These are phyloP conservation scores for Curvularia eragrostidis DNA, from an alignment of 2,329 filamentous ascomycete species.

Conservation along the genomic window DNA sequence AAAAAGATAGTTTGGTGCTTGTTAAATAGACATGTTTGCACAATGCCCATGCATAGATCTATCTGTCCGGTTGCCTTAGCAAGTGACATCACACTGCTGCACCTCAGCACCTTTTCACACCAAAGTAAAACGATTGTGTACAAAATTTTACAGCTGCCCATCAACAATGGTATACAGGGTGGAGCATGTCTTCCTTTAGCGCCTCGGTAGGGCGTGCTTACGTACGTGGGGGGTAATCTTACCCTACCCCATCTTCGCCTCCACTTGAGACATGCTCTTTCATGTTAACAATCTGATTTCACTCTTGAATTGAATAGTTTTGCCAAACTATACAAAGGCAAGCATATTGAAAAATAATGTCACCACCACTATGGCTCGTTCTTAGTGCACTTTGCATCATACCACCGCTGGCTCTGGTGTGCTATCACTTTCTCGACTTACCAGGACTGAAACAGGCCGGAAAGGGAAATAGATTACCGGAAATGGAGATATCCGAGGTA, in stretches of 20 bases:
- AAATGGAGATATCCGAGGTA: slow-evolving; percentile 39
- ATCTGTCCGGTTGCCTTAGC: neutral
- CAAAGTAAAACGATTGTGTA: neutral
- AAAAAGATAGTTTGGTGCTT: neutral
- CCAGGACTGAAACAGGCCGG: slow-evolving; percentile 16
- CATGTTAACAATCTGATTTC: too few species aligned
- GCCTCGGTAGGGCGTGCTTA: slow-evolving; percentile 8
- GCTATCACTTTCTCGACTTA: slow-evolving; percentile 29
- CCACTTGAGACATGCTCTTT: too few species aligned
- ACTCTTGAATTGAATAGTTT: neutral
- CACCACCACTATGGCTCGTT: slow-evolving; percentile 30
- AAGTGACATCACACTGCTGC: neutral
- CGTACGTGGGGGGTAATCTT: neutral
- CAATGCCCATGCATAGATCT: neutral
- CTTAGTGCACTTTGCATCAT: slow-evolving; percentile 30
- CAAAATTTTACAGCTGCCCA: neutral
- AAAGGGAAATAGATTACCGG: neutral
- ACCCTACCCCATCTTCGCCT: neutral
- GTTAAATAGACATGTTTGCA: neutral
- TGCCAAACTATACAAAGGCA: neutral
- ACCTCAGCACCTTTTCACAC: neutral
- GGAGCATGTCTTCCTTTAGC: neutral
- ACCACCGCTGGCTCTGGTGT: slow-evolving; percentile 19
- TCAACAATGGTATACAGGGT: too few species aligned
- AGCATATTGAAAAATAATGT: slow-evolving; percentile 7